phyloP scores from a whole-genome alignment of 1,284 basidiomycete genomes.

The Apiotrichum gracile region DNA sequence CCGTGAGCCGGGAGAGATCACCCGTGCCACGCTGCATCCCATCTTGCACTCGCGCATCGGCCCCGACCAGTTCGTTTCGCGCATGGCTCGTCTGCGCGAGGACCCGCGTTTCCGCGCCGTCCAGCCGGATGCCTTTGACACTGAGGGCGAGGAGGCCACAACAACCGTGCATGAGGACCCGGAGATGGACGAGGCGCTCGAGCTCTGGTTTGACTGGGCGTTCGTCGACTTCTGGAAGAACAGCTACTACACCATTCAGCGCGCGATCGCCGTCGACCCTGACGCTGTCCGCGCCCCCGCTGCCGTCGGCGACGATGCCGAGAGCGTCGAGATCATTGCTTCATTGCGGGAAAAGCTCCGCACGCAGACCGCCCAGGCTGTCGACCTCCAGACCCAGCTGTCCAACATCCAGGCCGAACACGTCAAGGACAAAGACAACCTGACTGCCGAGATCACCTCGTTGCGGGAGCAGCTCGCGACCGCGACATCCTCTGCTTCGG shows the following conservation, averaged over 20 bases:
- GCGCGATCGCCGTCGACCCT: conserved; percentile 52
- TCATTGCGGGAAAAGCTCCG: conserved; percentile 74
- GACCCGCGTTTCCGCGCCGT: conserved; percentile 86
- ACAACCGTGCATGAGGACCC: conserved; percentile 36
- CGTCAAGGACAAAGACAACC: conserved; percentile 47
- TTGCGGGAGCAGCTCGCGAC: conserved; percentile 40
- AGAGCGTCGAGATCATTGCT: conserved; percentile 69
- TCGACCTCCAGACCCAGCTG: conserved; percentile 42
- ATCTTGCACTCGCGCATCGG: conserved; percentile 75
- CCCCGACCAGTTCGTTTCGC: conserved; percentile 79
- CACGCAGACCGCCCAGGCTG: conserved; percentile 64
- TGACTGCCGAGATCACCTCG: conserved; percentile 48
- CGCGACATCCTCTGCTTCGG: conserved; percentile 8
- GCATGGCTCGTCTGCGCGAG: conserved; percentile 78
- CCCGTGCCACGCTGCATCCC: conserved; percentile 75
- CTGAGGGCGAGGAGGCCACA: conserved; percentile 25
- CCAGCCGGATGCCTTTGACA: conserved; percentile 64
- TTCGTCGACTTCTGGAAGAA: conserved; percentile 99
- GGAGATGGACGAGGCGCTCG: conserved; percentile 60
- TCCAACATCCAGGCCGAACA: conserved; percentile 34
- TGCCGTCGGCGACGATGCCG: conserved; percentile 60
- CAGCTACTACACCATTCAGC: conserved; percentile 66
- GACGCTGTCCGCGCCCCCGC: conserved; percentile 44
- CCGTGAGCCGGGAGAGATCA: conserved; percentile 84
- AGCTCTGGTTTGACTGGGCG: conserved; percentile 96